Evolutionary conservation across 495 filamentous ascomycete genomes (phyloP), one percentile per base, ranked within the genome.

Genomic region (Apiosordaria backusii): DNA sequence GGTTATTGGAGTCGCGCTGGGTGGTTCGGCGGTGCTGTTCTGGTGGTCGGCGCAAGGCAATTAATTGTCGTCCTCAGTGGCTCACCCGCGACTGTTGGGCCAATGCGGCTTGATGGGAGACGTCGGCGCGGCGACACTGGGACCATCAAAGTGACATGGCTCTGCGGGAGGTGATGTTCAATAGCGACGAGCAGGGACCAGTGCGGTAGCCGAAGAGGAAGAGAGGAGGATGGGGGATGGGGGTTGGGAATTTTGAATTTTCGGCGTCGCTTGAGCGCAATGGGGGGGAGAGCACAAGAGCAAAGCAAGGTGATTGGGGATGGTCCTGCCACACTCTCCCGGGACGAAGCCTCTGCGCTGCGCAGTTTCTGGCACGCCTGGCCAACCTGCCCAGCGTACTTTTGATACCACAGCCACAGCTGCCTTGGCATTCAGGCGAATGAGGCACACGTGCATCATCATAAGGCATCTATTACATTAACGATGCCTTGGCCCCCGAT

Each of bases 241-340:
- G 77, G 72, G 76, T 79, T 73, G 74, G 72, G 67, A 63, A 72
- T 77, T 74, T 71, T 64, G 70, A 73, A 72, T 70, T 77, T 77
- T 79, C 76, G 71, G 73, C 70, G 68, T 69, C 73, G 73, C 71
- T 75, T 74, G 74, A 71, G 67, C 69, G 70, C 63, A 66, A 72
- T 72, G 70, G 67, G 72, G 35, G 70, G 70, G 72, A 67, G 65
- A 72, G 68, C 67, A 68, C 71, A 73, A 65, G 71, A 71, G 63
- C 68, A 64, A n/a, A 59, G 27, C 69, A 69, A 69, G 68, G 71
- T 69, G 74, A 76, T 73, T 73, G 74, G 72, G 74, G 74, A 76
- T 68, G 72, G 61, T 64, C 66, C 69, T 66, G 65, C 64, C 71
- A 67, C 61, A 68, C 67, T 72, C 69, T 61, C 55, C 57, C 35